Base-by-base conservation (phyloP, 164 flowering plant species). In the Sextonia rubra region DNA sequence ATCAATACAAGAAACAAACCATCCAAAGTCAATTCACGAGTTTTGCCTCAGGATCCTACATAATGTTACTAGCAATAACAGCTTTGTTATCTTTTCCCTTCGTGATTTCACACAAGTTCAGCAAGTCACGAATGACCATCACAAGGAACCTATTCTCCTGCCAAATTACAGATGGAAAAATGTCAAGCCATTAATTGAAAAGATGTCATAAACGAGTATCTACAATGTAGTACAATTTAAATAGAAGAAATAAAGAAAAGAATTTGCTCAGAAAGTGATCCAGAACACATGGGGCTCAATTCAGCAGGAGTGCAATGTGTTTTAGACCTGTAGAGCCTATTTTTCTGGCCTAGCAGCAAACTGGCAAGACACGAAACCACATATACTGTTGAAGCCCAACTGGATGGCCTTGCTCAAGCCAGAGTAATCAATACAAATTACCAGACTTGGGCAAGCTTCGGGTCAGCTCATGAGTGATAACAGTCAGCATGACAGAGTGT, bases 31-130 rank as follows among this genome's bases (percentile, higher is more conserved):
- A 18, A 56, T 25, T 55, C 2, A 58, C 20, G 14, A 12, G n/a
- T 37, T 18, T 48, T 66, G 52, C 69, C 26, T 66, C 20, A 32
- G 20, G 8, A 4, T 48, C 92, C 86, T 86, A 96, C 99, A 96
- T 96, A 37, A 96, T 96, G 73, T 96, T 96, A 80, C 99, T 96
- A 14, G 99, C 99, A 80, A 96, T 96, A 64, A 96, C 98, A 71
- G 99, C 99, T 77, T 96, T 96, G 82, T 96, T 96, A 77, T 96
- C 99, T 74, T 96, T 96, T 58, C 99, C 99, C 75, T 92, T 96
- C 0, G 98, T 96, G 64, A 93, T 81, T 83, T 96, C 99, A 84
- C 99, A 96, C 66, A 96, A 80, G 82, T 91, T 96, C 74, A 96
- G 81, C 52, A 96, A 83, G 81, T 96, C 99, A 24, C 98, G 97